A percentile compares a stretch with the other conserved stretches of the same genome.
These are phyloP conservation scores for Irpex sp. DNA, from an alignment of 1,284 basidiomycete genomes.

Conservation along the genomic window DNA sequence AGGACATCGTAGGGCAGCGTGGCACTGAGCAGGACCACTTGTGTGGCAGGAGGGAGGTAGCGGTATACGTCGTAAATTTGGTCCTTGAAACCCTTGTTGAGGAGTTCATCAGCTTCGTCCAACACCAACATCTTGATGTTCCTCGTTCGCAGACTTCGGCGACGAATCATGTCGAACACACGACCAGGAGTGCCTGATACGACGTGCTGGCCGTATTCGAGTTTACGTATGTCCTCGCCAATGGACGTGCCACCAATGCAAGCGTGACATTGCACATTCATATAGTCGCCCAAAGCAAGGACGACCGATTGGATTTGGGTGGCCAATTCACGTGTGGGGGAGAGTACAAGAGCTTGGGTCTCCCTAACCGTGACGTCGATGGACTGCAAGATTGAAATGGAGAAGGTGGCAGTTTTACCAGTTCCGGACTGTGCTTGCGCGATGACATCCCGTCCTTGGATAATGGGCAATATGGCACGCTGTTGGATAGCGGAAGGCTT, in stretches of 20 bases:
- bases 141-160: conserved; percentile 88
- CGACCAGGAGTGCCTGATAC: conserved; percentile 97
- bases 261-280: conserved; percentile 99
- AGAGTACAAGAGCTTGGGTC: conserved; percentile 94
- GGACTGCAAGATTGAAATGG: conserved; percentile 89
- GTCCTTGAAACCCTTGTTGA: conserved; percentile 99
- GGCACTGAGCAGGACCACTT: conserved; percentile 94
- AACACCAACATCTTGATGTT: conserved; percentile 99
- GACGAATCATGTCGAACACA: conserved; percentile 99
- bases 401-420: conserved; percentile 99
- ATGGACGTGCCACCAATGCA: conserved; percentile 98
- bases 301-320: conserved; percentile 99
- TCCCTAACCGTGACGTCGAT: conserved; percentile 95
- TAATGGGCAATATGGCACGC: conserved; percentile 94
- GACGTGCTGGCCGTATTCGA: conserved; percentile 97
- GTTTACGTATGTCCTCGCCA: conserved; percentile 96
- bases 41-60: conserved; percentile 96
- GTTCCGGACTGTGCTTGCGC: conserved; percentile 99
- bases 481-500: conserved; percentile 99
- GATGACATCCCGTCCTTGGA: conserved; percentile 93
- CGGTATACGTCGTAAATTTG: conserved; percentile 99
- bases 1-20: conserved; percentile 96
- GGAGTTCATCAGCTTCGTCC: conserved; percentile 95
- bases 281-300: conserved; percentile 95
- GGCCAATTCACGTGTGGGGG: conserved; percentile 91